Evolutionary conservation across 345 rosid genomes (phyloP), one percentile per base, ranked within the genome.

Genomic region (Salix koriyanagi): DNA sequence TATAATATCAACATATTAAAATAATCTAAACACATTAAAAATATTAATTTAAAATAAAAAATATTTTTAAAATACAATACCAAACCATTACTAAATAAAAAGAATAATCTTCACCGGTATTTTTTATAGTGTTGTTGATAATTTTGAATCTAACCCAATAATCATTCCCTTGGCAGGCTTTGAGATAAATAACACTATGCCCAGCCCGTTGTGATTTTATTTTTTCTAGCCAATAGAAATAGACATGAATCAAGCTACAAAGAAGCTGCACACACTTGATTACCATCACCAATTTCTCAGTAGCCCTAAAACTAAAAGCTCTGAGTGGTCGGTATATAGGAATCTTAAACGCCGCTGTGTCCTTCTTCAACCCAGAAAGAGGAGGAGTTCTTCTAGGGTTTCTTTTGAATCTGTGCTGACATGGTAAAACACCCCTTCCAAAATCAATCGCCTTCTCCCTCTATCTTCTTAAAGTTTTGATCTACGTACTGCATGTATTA

Each of bases 371-470:
- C 39, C 52, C 42, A 11, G 42, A 37, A 52, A 7, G 4, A 2
- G 15, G 7, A 9, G 25, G 52, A 13, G 28, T 39, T 19, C 42
- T 61, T 58, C 71, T 76, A 76, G 79, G 77, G 80, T 44, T 79
- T 50, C 71, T 76, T 34, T 71, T 69, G 79, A 81, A 67, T 70
- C 76, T n/a, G 64, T 23, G 64, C 81, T 34, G 34, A 79, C 54
- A 83, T 80, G 83, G 83, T 85, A 78, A 30, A 52, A 5, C 46
- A 3, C 21, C 37, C 30, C 6, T 6, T 3, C 23, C 15, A 23
- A 10, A 0, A 25, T 58, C 28, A 8, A 6, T 3, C 2, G 6
- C 4, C 12, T 9, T 62, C 23, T 21, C 44, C 26, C 6, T 3
- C 42, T 23, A 56, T 52, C 52, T 11, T 11, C 34, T 48, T 7